Base-by-base conservation (phyloP, 1,139 yeast species). In the Saccharomyces pastorianus region DNA sequence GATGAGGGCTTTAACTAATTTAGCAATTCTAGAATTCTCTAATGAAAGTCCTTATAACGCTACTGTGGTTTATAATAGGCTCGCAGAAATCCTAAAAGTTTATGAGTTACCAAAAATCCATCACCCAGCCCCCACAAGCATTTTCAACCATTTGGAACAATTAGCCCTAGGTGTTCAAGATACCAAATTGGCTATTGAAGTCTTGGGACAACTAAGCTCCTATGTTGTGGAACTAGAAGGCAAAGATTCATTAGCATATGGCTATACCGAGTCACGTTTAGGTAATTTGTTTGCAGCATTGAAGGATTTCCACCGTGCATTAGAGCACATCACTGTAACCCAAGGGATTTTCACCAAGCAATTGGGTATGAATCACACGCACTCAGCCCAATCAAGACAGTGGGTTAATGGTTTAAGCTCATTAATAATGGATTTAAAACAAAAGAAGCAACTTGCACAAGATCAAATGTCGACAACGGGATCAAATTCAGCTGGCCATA, bases 81-180 rank as follows among this genome's bases (percentile, higher is more conserved):
- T 38, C 23, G 44, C 44, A 9, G 44, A 38, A 13, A 38, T 38
- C 13, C 44, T 38, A 20, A 83, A 85, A 65, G 83, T 88, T 6
- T 70, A 86, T 55, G 71, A 76, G 51, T 75, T 79, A 55, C 79
- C 76, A 57, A 84, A 84, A 7, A 72, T 71, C 27, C 77, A 76
- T 51, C 96, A 90, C 65, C 93, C 87, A 56, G 79, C 88, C n/a
- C 73, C 82, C 59, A 78, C 83, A 54, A 84, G 85, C 63, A 75
- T 85, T 58, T 87, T 85, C 34, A 78, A 80, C 47, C 75, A 81
- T 64, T 73, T 89, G 57, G 81, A 83, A 61, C 78, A 77, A 56
- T 68, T 79, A 51, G 78, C 82, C 50, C 72, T 79, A 59, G 67
- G 67, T 47, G 53, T 64, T 47, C 61, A 65, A 47, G 65, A 68